Base-by-base conservation (phyloP, 2,329 filamentous ascomycete genomes). In the Diaporthe australafricana region DNA sequence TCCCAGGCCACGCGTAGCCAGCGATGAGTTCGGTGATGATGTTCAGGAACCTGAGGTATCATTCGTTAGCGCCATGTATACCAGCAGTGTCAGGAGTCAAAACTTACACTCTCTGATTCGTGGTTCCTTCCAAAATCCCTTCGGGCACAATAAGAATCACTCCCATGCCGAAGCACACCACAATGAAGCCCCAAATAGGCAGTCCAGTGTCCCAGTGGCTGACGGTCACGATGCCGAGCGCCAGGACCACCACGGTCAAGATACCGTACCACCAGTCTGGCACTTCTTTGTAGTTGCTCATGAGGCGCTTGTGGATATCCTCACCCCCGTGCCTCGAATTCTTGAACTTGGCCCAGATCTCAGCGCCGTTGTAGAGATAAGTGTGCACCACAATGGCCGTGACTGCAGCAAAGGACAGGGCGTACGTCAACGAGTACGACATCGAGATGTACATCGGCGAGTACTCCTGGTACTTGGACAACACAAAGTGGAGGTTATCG, bases 261-360 rank as follows among this genome's bases (percentile, higher is more conserved):
- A 75, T 70, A 1, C 57, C 78, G 62, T 83, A 84, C 83, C 82
- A 84, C 81, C 82, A 83, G 45, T 83, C 81, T 0, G 82, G 82
- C 0, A 80, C 82, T 40, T 82, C 81, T 2, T 74, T 72, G 55
- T 83, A 83, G 1, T 72, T 70, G 70, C 80, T 81, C 74, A 83
- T 83, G 12, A 84, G 73, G 30, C 79, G 77, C 42, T 80, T 76
- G 68, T 84, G 83, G 27, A 83, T 75, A 65, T 84, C 82, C 55
- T 83, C 79, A 6, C 78, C 78, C 9, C 77, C 77, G 5, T 70
- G 38, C 12, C 72, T 45, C 22, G 77, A 73, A 67, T 80, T 78
- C 72, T 78, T 80, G 52, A 79, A 75, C 40, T 78, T 78, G 53
- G 77, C 78, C 77, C 77, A 79, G 45, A 81, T 81, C 68, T 81